Conservation (phyloP, 2,329 filamentous ascomycete genomes). For the Alternaria sp. region DNA sequence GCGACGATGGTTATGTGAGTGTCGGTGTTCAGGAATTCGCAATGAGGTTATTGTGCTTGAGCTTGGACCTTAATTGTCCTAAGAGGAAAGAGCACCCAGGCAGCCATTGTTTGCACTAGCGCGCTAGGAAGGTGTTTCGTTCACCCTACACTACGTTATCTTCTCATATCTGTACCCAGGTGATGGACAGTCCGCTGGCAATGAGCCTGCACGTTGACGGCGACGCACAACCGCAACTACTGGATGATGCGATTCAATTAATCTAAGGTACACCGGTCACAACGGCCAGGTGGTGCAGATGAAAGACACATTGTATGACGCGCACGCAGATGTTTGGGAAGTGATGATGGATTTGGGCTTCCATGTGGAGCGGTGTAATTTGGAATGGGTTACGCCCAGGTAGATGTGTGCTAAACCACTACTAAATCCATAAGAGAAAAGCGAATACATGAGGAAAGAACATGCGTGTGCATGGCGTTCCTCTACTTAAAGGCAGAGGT, state of each 20-base stretch:
- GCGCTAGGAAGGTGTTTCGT: not conserved
- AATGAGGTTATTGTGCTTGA: not conserved
- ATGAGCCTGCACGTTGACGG: rapidly evolving
- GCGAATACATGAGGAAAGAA: too few species aligned
- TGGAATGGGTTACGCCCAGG: not conserved
- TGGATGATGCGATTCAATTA: rapidly evolving
- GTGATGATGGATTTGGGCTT: not conserved
- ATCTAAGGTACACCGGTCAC: not conserved
- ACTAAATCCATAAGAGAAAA: too few species aligned
- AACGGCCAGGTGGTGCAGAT: not conserved
- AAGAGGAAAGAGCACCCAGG: not conserved
- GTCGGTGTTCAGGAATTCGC: not conserved
- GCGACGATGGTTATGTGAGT: too few species aligned
- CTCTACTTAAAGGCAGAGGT: not conserved
- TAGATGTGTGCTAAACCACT: not conserved
- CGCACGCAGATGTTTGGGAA: rapidly evolving
- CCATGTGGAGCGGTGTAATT: not conserved
- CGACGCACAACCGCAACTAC: not conserved
- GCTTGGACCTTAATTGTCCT: not conserved
- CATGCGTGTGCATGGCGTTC: not conserved
- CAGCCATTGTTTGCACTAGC: not conserved
- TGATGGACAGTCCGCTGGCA: not conserved
- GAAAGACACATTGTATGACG: not conserved
- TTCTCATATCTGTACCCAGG: not conserved
- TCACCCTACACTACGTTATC: not conserved